A percentile compares a stretch with the other conserved stretches of the same genome.
phyloP scores from a whole-genome alignment of 441 rosid species.

The Syzygium malaccense region DNA sequence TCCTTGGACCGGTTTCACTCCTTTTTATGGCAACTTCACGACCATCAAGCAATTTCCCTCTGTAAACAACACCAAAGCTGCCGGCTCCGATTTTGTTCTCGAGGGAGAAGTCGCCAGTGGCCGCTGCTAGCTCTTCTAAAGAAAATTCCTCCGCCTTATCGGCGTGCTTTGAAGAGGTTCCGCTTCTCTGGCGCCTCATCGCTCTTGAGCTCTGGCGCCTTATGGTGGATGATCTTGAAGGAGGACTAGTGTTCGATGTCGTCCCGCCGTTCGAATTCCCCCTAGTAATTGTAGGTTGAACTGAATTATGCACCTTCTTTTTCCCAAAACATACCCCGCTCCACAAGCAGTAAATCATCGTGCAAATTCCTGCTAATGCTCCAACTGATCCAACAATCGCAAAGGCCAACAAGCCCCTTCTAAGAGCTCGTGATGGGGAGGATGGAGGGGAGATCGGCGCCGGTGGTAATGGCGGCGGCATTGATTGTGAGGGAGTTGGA shows the following conservation, averaged over 20 bases:
- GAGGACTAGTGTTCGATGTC: background rate
- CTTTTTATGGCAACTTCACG: background rate
- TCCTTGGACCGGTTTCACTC: background rate
- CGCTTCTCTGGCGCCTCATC: conserved; percentile 11
- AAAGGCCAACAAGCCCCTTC: conserved; percentile 28
- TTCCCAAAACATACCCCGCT: conserved; percentile 1
- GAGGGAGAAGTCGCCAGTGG: conserved; percentile 8
- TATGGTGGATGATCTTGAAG: conserved; percentile 8
- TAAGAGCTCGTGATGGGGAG: conserved; percentile 28
- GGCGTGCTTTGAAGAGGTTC: conserved; percentile 10
- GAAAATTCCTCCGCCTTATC: conserved; percentile 15
- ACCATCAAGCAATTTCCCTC: background rate
- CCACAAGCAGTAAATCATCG: conserved; percentile 2
- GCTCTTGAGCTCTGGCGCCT: conserved; percentile 12
- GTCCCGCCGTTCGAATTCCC: background rate
- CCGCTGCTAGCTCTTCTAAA: conserved; percentile 1
- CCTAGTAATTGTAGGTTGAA: conserved; percentile 14
- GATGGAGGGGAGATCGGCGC: background rate
- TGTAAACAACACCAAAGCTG: background rate
- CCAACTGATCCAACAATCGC: conserved; percentile 10
- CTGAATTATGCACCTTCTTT: conserved; percentile 12
- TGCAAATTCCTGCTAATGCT: background rate
- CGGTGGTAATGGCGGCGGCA: background rate
- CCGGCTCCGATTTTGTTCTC: background rate
- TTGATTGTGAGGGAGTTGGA: background rate